Percentiles rank a stretch among this genome's conserved stretches.
Evolutionary conservation across 225 moss, liverwort and hornwort species (phyloP).

Genomic region (Marchantia paleacea): DNA sequence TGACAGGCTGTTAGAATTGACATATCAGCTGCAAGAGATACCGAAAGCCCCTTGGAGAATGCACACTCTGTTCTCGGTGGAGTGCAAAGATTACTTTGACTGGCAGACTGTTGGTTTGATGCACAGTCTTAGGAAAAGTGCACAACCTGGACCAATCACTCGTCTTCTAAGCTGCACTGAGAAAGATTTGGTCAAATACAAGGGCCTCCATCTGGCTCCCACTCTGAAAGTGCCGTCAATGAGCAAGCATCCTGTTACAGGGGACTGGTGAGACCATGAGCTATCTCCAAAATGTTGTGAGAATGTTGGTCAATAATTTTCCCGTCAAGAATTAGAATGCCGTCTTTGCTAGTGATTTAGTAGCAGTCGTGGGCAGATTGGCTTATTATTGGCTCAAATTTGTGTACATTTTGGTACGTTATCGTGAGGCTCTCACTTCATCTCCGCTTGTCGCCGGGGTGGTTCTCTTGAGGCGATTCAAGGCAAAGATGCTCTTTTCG

Average conservation of each 20-base stretch:
- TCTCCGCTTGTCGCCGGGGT: not conserved
- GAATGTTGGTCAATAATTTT: not conserved
- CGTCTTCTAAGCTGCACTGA: conserved; percentile 91
- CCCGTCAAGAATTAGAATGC: not conserved
- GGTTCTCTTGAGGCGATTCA: not conserved
- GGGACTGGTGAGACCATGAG: conserved; percentile 59
- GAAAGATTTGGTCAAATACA: conserved; percentile 51
- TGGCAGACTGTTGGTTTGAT: conserved; percentile 97
- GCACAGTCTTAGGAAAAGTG: conserved; percentile 81
- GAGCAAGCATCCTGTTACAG: conserved; percentile 78
- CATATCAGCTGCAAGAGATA: conserved; percentile 17
- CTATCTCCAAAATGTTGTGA: not conserved
- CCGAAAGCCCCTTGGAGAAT: conserved; percentile 59
- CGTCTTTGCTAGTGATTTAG: not conserved
- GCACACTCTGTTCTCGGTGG: conserved; percentile 92
- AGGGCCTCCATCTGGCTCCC: conserved; percentile 80
- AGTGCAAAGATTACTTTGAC: conserved; percentile 84
- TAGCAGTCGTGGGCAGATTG: not conserved
- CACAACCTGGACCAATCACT: conserved; percentile 75
- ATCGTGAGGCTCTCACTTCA: not conserved
- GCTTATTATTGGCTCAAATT: not conserved
- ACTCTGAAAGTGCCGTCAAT: conserved; percentile 82
- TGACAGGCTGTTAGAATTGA: conserved; percentile 22
- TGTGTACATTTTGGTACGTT: not conserved
- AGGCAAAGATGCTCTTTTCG: not conserved